Evolutionary conservation across 768 basidiomycete species (phyloP).

Genomic region (Boletus speciosus): DNA sequence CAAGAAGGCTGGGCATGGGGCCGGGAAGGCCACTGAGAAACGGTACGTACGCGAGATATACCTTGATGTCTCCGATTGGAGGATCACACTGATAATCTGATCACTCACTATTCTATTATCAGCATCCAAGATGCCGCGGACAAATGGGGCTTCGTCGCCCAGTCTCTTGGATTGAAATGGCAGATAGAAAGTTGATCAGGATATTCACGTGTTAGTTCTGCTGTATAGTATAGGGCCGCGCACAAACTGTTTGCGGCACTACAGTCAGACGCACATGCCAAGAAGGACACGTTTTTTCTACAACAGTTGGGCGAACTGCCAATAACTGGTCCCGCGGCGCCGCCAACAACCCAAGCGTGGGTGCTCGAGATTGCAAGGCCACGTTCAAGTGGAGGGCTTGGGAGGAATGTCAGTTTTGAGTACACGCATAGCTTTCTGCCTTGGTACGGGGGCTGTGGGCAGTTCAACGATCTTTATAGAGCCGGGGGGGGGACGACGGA

Average conservation of each 20-base stretch:
- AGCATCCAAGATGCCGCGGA: slow-evolving; percentile 77
- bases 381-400: background rate
- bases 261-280: background rate
- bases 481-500: slow-evolving; percentile 31
- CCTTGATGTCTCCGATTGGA: background rate
- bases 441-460: slow-evolving; percentile 78
- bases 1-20: slow-evolving; percentile 77
- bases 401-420: slow-evolving; percentile 74
- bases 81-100: slow-evolving; percentile 11
- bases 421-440: slow-evolving; percentile 77
- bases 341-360: background rate
- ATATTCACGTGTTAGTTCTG: background rate
- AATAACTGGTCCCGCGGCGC: background rate
- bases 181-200: slow-evolving; percentile 16
- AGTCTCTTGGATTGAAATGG: slow-evolving; percentile 53
- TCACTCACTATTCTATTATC: slow-evolving; percentile 14
- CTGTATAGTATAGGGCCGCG: background rate
- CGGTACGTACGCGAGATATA: slow-evolving; percentile 36
- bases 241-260: background rate
- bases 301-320: background rate
- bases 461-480: slow-evolving; percentile 6
- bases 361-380: background rate
- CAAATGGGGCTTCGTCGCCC: slow-evolving; percentile 73
- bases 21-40: slow-evolving; percentile 73
- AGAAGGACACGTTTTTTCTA: slow-evolving; percentile 1